These are phyloP conservation scores for Alternaria arbusti DNA, from an alignment of 2,329 filamentous ascomycete genomes.

Conservation along the genomic window DNA sequence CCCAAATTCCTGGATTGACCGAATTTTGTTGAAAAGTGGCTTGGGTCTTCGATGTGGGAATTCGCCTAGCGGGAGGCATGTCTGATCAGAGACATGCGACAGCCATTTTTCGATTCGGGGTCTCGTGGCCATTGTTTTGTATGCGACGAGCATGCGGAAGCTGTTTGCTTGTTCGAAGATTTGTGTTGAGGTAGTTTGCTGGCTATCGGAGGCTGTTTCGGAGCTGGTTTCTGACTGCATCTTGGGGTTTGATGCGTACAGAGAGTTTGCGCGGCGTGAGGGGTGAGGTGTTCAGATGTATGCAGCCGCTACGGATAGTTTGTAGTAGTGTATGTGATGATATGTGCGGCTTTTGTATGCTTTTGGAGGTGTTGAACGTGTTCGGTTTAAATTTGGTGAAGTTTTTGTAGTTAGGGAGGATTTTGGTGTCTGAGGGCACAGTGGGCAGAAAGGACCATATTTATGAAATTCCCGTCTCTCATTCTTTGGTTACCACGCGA, in stretches of 20 bases:
- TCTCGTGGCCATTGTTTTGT: neutral
- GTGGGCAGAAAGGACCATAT: neutral
- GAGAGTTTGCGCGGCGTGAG: neutral
- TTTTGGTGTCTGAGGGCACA: neutral
- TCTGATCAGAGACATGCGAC: neutral
- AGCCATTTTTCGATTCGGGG: neutral
- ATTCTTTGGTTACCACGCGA: neutral
- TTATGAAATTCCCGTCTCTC: neutral
- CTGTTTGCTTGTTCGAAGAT: neutral
- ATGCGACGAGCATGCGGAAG: neutral
- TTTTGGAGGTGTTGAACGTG: neutral
- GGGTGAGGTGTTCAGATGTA: neutral
- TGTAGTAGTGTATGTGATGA: neutral
- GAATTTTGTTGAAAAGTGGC: rapidly evolving
- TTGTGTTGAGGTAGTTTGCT: neutral
- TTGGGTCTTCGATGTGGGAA: neutral
- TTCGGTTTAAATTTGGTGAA: neutral
- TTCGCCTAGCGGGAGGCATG: neutral
- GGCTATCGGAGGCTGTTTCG: neutral
- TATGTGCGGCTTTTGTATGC: neutral
- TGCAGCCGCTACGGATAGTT: neutral
- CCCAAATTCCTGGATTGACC: neutral
- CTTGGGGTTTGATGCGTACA: neutral
- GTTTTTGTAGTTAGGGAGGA: neutral
- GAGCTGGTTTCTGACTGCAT: neutral